phyloP scores from a whole-genome alignment of 352 stramenopile species.

The Thalassiosira mediterranea region DNA sequence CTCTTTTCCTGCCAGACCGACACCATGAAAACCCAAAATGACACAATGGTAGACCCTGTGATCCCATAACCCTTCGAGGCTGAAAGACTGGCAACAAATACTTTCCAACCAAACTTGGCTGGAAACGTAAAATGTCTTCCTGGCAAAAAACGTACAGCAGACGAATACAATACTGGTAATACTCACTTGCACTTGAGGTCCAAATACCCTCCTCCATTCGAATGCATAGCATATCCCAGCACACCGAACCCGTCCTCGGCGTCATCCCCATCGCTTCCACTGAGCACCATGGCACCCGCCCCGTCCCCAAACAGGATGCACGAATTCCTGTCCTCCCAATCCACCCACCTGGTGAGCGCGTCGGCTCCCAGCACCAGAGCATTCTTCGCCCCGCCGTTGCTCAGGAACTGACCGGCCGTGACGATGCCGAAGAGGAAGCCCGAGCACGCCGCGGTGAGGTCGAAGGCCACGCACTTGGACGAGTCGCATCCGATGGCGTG shows the following conservation, averaged over 20 bases:
- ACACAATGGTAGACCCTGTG: too few relatives aligned
- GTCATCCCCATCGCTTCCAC: constrained; percentile 41
- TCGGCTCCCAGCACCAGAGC: constrained; percentile 86
- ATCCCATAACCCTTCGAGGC: too few relatives aligned
- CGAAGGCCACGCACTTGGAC: constrained; percentile 82
- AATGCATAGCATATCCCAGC: constrained; percentile 86
- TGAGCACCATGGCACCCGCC: constrained; percentile 85
- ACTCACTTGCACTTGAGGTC: constrained; percentile 84
- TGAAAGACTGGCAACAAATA: too few relatives aligned
- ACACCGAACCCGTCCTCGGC: constrained; percentile 59
- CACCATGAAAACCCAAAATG: too few relatives aligned
- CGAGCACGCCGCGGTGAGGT: constrained; percentile 87
- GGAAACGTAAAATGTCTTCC: too few relatives aligned
- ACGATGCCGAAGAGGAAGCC: constrained; percentile 88
- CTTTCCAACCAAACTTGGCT: too few relatives aligned
- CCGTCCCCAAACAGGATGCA: constrained; percentile 90
- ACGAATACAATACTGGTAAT: too few relatives aligned
- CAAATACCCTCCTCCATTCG: constrained; percentile 83
- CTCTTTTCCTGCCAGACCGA: too few relatives aligned
- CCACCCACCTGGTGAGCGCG: constrained; percentile 85
- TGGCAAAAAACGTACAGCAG: too few relatives aligned
- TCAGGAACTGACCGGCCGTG: constrained; percentile 85
- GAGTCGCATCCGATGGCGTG: constrained; percentile 70
- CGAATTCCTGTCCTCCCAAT: constrained; percentile 88
- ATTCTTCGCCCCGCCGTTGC: constrained; percentile 63